Evolutionary conservation across 768 basidiomycete species (phyloP).

Genomic region (Ephemerocybe angulata): DNA sequence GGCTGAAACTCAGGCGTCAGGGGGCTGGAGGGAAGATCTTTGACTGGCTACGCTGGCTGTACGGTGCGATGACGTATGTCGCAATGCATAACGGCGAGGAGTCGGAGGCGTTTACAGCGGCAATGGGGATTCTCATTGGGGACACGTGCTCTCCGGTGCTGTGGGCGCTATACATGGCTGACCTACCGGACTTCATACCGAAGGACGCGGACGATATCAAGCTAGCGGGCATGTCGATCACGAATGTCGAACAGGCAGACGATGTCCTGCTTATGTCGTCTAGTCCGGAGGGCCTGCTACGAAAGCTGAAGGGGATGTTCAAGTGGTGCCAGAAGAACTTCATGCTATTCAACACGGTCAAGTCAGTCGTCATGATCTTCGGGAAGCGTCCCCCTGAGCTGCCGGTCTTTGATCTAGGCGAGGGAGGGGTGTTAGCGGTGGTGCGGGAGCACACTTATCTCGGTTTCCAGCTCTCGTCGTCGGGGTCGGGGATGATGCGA

Average conservation of each 20-base stretch:
- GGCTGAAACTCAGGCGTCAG: slow-evolving; percentile 22
- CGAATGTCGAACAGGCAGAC: slow-evolving; percentile 25
- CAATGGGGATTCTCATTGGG: too few species aligned
- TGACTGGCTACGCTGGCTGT: slow-evolving; percentile 26
- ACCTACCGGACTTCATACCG: slow-evolving; percentile 11
- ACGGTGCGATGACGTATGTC: slow-evolving; percentile 18
- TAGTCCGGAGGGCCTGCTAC: slow-evolving; percentile 14
- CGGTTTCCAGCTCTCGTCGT: not conserved
- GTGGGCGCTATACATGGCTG: slow-evolving; percentile 24
- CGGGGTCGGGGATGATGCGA: not conserved
- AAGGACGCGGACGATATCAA: slow-evolving; percentile 15
- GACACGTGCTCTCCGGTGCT: slow-evolving; percentile 23
- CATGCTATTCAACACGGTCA: slow-evolving; percentile 22
- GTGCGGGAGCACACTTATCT: not conserved
- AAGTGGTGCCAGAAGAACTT: slow-evolving; percentile 24
- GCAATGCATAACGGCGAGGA: slow-evolving; percentile 13
- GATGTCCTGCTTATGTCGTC: slow-evolving; percentile 22
- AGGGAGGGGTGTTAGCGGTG: not conserved
- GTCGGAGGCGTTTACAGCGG: slow-evolving; percentile 16
- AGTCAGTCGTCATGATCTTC: slow-evolving; percentile 11
- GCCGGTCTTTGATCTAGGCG: not conserved
- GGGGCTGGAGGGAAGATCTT: slow-evolving; percentile 25
- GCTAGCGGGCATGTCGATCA: slow-evolving; percentile 9
- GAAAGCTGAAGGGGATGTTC: slow-evolving; percentile 12
- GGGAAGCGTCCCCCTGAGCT: not conserved